Conservation (phyloP, 2,329 filamentous ascomycete genomes). For the Calonectria pseudoreteaudii region DNA sequence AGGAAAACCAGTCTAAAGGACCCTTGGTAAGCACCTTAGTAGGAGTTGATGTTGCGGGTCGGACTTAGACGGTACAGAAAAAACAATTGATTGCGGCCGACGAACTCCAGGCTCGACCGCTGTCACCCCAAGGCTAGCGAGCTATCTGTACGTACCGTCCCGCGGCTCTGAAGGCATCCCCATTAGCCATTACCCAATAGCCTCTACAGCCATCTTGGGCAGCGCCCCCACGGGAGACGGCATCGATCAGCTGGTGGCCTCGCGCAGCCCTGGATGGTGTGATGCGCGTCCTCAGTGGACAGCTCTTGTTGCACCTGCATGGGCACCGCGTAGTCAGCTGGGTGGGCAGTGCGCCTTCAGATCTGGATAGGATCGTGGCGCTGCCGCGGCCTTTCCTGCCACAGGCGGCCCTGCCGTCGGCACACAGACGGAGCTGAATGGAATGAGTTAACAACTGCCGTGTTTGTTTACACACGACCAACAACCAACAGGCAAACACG, state of each 20-base stretch:
- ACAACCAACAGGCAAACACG: not conserved
- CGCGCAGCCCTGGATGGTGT: not conserved
- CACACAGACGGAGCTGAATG: not conserved
- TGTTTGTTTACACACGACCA: not conserved
- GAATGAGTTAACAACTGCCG: not conserved
- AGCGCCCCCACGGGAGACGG: slow-evolving; percentile 14
- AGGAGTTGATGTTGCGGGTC: slow-evolving; percentile 24
- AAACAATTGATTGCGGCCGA: not conserved
- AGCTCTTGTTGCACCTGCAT: not conserved
- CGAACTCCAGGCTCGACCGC: not conserved
- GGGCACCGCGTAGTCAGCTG: not conserved
- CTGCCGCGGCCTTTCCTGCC: slow-evolving; percentile 10
- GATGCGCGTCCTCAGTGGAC: slow-evolving; percentile 6
- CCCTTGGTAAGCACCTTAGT: slow-evolving; percentile 4
- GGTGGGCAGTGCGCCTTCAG: not conserved
- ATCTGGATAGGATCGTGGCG: slow-evolving; percentile 21
- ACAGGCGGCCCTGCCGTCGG: not conserved
- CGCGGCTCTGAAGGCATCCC: not conserved
- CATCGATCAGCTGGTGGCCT: slow-evolving; percentile 5
- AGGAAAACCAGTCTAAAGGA: not conserved
- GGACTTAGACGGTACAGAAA: slow-evolving; percentile 10
- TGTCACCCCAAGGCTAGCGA: not conserved
- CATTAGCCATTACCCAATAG: not conserved
- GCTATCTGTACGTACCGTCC: not conserved
- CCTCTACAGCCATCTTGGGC: not conserved